phyloP scores from a whole-genome alignment of 768 basidiomycete species.

The Kwoniella pini region DNA sequence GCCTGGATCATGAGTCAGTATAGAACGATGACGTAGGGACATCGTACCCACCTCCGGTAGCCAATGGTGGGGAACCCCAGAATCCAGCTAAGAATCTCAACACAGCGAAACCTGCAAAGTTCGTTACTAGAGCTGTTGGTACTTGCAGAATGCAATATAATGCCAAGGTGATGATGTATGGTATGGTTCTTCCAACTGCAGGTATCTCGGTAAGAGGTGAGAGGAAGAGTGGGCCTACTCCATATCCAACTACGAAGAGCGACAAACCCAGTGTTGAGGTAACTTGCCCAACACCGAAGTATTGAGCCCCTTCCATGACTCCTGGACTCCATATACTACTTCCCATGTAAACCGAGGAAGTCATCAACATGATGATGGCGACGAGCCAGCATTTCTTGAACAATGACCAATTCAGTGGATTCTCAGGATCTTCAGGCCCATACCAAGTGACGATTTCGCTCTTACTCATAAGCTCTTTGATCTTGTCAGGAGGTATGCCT shows the following conservation, averaged over 20 bases:
- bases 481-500: constrained; percentile 12
- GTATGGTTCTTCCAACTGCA: constrained; percentile 51
- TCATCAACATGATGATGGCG: constrained; percentile 41
- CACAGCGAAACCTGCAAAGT: constrained; percentile 50
- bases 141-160: constrained; percentile 55
- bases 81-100: constrained; percentile 55
- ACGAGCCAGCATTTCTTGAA: constrained; percentile 39
- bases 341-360: constrained; percentile 45
- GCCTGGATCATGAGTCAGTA: constrained; percentile 7
- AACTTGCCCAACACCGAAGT: constrained; percentile 39
- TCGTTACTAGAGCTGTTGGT: constrained; percentile 46
- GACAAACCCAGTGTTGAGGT: constrained; percentile 51
- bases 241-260: constrained; percentile 55
- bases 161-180: constrained; percentile 54
- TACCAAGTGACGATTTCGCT: constrained; percentile 42
- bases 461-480: constrained; percentile 27
- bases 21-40: background rate
- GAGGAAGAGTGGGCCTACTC: constrained; percentile 48
- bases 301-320: constrained; percentile 24
- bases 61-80: constrained; percentile 54
- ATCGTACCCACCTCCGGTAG: constrained; percentile 49
- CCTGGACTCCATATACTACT: constrained; percentile 40
- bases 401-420: constrained; percentile 45
- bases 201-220: constrained; percentile 53
- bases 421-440: constrained; percentile 43